Evolutionary conservation across 345 rosid genomes (phyloP), one percentile per base, ranked within the genome.

Genomic region (Cardamine resedifolia): DNA sequence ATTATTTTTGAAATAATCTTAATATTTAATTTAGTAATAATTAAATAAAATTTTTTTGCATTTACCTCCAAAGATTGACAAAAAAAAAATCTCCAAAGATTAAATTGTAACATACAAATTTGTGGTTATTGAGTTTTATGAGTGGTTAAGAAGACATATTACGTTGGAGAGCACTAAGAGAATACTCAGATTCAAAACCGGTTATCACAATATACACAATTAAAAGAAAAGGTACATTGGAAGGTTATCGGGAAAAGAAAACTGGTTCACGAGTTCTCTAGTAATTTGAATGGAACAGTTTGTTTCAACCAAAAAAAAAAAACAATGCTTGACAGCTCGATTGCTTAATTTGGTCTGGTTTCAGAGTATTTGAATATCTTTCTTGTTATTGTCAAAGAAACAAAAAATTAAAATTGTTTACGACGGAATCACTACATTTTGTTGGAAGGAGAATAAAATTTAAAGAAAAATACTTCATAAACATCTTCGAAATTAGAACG

Each of bases 401-500:
- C 26, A 55, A 52, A 7, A 8, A 45, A 34, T 2, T 2, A 24
- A 52, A 52, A 12, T 63, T 64, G 53, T 30, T 28, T 72, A 73
- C 61, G 45, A 31, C 34, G 16, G 64, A 64, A 43, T 58, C 52
- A 57, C 6, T 60, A 74, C 15, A 58, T 44, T 64, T 64, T 63
- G 38, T 74, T 73, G 71, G 19, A 65, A 26, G 30, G 28, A 48
- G 65, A 48, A 63, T 30, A 19, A 44, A 45, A 30, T 5, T 41
- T 38, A 24, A 10, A 6, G 34, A 36, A 58, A 34, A 19, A 49
- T 11, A 59, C 52, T 59, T 23, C 63, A 59, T 39, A 43, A 44
- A 62, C 74, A 61, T 75, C 44, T 45, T 59, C 23, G 26, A 68
- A 68, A 68, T 61, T 58, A 75, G 58, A 75, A 75, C 70, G 74